Evolutionary conservation across 208 protist genomes (phyloP).

Genomic region (Acanthamoeba triangularis): DNA sequence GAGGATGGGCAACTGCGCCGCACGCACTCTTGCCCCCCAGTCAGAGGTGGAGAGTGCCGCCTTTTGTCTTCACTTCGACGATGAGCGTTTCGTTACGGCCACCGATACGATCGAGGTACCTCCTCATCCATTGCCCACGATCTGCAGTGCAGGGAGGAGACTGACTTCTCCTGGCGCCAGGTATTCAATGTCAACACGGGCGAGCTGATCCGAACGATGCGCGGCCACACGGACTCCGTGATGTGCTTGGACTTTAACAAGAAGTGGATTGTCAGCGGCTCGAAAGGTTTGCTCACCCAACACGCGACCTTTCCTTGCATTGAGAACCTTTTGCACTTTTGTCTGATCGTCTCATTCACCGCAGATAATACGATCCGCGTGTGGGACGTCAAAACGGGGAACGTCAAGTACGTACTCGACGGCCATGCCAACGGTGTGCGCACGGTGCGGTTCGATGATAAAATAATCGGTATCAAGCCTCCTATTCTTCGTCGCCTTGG

Average conservation of each 20-base stretch:
- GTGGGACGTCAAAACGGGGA: constrained; percentile 23
- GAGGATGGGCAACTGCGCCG: constrained; percentile 10
- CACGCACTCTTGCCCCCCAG: constrained; percentile 16
- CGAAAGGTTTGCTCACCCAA: constrained; percentile 48
- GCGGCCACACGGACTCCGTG: constrained; percentile 68
- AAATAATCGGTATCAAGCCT: background rate
- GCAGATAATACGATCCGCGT: constrained; percentile 58
- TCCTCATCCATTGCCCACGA: background rate
- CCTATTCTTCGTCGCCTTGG: background rate
- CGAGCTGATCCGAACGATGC: constrained; percentile 64
- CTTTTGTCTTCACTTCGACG: constrained; percentile 74
- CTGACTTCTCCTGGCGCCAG: background rate
- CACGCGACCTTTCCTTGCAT: background rate
- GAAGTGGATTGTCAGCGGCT: constrained; percentile 63
- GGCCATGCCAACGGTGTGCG: constrained; percentile 46
- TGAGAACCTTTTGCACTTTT: background rate
- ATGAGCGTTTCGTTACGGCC: constrained; percentile 62
- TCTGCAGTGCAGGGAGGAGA: background rate
- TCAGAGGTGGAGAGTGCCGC: constrained; percentile 49
- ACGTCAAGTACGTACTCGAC: constrained; percentile 8
- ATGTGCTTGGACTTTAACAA: constrained; percentile 76
- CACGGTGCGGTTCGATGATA: constrained; percentile 51
- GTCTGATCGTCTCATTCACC: background rate
- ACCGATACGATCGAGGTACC: constrained; percentile 65
- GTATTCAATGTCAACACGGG: constrained; percentile 70